Percentiles rank a stretch among this genome's conserved stretches.
Evolutionary conservation across 305 asterid species (phyloP).

Genomic region (Stenogyne calaminthoides): DNA sequence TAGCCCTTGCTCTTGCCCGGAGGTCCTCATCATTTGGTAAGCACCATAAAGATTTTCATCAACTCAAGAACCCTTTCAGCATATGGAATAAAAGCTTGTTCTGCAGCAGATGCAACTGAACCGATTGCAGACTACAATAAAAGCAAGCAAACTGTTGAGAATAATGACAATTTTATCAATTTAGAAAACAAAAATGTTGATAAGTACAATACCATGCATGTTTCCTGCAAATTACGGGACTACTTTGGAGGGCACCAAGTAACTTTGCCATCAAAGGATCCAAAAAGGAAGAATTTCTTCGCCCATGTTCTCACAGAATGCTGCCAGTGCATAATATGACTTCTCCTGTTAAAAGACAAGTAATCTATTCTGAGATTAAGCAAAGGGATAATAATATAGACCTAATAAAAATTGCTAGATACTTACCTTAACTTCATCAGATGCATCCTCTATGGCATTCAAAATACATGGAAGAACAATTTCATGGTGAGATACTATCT

Average conservation of each 20-base stretch:
- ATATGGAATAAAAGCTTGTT: conserved; percentile 88
- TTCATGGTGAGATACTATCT: conserved; percentile 85
- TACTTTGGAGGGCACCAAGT: conserved; percentile 83
- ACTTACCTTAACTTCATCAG: conserved; percentile 98
- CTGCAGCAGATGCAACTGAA: conserved; percentile 99
- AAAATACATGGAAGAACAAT: conserved; percentile 90
- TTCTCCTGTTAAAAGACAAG: conserved; percentile 68
- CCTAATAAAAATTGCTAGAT: conserved; percentile 12
- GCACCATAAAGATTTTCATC: conserved; percentile 95
- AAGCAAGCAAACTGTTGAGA: conserved; percentile 31
- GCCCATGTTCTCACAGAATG: conserved; percentile 99
- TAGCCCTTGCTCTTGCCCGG: conserved; percentile 96
- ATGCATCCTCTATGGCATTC: conserved; percentile 90
- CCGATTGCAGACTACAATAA: conserved; percentile 93
- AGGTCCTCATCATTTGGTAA: conserved; percentile 98
- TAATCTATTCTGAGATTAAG: conserved; percentile 25
- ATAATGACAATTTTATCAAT: conserved; percentile 11
- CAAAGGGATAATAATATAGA: conserved; percentile 18
- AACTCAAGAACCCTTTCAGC: conserved; percentile 96
- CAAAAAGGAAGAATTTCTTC: conserved; percentile 92
- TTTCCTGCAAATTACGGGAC: conserved; percentile 91
- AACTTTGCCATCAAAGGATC: conserved; percentile 92
- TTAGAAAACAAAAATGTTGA: conserved; percentile 25
- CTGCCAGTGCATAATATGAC: conserved; percentile 97
- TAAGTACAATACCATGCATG: conserved; percentile 77